Evolutionary conservation across 495 filamentous ascomycete species (phyloP), one percentile per base, ranked within the genome.

Genomic region (Pseudomonodictys pantanalensis): DNA sequence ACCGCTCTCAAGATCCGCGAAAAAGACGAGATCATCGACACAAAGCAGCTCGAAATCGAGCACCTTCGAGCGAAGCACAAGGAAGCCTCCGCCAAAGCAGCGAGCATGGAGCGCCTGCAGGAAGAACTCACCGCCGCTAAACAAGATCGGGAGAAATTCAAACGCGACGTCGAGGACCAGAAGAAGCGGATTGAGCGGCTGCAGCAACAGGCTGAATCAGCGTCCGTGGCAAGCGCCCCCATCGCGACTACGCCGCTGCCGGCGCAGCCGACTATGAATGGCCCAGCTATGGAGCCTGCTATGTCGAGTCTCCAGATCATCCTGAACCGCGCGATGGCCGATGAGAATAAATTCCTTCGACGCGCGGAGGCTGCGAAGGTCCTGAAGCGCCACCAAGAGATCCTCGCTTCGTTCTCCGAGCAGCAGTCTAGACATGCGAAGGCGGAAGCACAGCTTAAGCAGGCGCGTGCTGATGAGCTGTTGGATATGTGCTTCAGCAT

Each of bases 21-120:
- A 42, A 79, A 82, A 26, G 86, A 91, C 35, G 78, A 87, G 56
- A 77, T 76, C 23, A 75, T 90, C 18, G 86, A 88, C 62, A 89
- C 89, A 29, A 80, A 90, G 9, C 81, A 83, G 2, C 87, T 96
- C 58, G 95, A 95, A 71, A 92, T 96, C 67, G 93, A 97, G 72
- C 88, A 90, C 4, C 86, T 97, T 42, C 92, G 96, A 68, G 79
- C 81, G 22, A 91, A 95, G 63, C 82, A 89, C 11, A 82, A 86
- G 29, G 87, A 89, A 65, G 85, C 87, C 69, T 75, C 79, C 22
- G 77, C 81, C 24, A 75, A 77, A 22, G 86, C 91, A 52, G 77
- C 25, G 84, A 86, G 29, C 77, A 90, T 1, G n/a, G 86, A 90
- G 17, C 45, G 22, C 11, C 29, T 55, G 5, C 15, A 52, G n/a